Evolutionary conservation across 2,329 filamentous ascomycete species (phyloP), one percentile per base, ranked within the genome.

Genomic region (Seiridium unicorne): DNA sequence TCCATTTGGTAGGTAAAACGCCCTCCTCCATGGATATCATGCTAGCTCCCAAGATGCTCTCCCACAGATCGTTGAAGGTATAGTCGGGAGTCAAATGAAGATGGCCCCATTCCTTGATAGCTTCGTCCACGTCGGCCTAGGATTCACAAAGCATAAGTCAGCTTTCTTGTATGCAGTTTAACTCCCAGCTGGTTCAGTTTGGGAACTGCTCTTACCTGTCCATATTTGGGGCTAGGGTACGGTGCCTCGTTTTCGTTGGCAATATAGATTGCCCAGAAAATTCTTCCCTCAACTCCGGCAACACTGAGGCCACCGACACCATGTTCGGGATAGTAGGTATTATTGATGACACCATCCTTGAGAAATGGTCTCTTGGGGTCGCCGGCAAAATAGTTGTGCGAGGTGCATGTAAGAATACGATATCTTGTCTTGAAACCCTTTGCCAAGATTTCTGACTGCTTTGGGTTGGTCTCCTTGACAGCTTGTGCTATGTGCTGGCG

Each of bases 1-100:
- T 36, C 53, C 53, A 55, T 18, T 31, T 44, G 8, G 53, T 55
- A 9, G 36, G n/a, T n/a, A 55, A 18, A n/a, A 55, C 42, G 18
- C 53, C 53, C 42, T 55, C 53, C 32, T 55, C 53, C 53, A 55
- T 44, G n/a, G 53, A 46, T 4, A 55, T 26, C 53, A 55, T 55
- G 42, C 31, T 46, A 32, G 38, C 36, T 2, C 42, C 42, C 26
- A 44, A 11, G 7, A 55, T 5, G 53, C 31, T 55, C 5, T 44
- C 36, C 6, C 11, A 55, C 8, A 55, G 18, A 18, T 55, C 53
- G 10, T 55, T 55, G 53, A 55, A 55, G 42, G 53, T 55, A 38
- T 46, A 55, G 8, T 55, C 31, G 38, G 38, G 38, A 11, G 35
- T 55, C 8, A 46, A 11, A 11, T 46, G 53, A 26, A 55, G 53